Conservation (phyloP, 192 early-diverging fungal species). For the Coemansia sp. region DNA sequence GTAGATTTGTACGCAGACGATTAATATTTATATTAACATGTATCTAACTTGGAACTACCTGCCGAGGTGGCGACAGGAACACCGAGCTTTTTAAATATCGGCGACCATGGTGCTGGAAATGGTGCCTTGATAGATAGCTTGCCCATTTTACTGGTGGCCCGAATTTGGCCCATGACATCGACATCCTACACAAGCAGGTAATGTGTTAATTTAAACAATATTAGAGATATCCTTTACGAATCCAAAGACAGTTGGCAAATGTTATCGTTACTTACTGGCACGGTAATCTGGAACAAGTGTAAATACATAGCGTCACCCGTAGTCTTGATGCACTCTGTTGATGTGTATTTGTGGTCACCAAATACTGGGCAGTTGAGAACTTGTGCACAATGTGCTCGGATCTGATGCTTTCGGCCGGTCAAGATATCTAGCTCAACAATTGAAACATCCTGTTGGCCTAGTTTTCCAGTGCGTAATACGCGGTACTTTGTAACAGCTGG, state of each 20-base stretch:
- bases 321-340: neutral
- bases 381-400: constrained; percentile 37
- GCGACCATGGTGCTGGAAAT: constrained; percentile 31
- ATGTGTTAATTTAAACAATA: no score
- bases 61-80: neutral
- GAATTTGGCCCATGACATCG: neutral
- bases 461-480: constrained; percentile 13
- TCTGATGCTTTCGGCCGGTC: constrained; percentile 46
- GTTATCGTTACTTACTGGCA: constrained; percentile 15
- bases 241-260: neutral
- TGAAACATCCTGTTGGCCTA: neutral
- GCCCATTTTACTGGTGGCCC: neutral
- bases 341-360: constrained; percentile 26
- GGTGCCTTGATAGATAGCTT: constrained; percentile 23
- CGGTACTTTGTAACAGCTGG: constrained; percentile 21
- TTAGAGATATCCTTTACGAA: no score
- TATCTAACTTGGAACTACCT: neutral
- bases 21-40: neutral
- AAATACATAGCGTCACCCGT: constrained; percentile 11
- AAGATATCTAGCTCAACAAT: constrained; percentile 23
- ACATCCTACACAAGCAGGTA: constrained; percentile 6
- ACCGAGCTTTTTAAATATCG: constrained; percentile 16
- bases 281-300: constrained; percentile 18
- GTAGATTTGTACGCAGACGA: constrained; percentile 21
- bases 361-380: constrained; percentile 34